phyloP scores from a whole-genome alignment of 2,329 filamentous ascomycete species.

The Neofusicoccum cordaticola region DNA sequence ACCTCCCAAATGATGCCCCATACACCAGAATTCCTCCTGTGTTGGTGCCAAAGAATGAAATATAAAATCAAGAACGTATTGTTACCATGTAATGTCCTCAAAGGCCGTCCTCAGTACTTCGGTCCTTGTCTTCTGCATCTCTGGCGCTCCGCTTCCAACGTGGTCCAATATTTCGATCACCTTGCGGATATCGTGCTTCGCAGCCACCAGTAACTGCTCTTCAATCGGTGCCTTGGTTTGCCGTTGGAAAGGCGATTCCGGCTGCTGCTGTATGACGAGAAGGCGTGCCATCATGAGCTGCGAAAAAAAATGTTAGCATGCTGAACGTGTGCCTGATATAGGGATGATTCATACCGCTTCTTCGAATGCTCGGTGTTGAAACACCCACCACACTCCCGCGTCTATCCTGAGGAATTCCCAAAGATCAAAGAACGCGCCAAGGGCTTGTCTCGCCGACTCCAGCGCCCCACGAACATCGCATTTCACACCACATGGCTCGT shows the following conservation, averaged over 20 bases:
- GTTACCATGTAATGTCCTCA: conserved; percentile 32
- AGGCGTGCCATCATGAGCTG: conserved; percentile 41
- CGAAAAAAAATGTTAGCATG: conserved; percentile 3
- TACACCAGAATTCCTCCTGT: no score
- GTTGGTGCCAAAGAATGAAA: no score
- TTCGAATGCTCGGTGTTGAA: conserved; percentile 76
- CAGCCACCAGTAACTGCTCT: conserved; percentile 36
- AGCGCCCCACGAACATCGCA: conserved; percentile 66
- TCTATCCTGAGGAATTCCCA: conserved; percentile 67
- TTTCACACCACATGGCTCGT: conserved; percentile 50
- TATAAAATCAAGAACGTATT: background rate
- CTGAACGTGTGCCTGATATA: no score
- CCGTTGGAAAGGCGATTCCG: conserved; percentile 25
- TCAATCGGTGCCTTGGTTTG: conserved; percentile 26
- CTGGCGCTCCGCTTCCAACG: conserved; percentile 41
- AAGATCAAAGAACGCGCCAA: conserved; percentile 71
- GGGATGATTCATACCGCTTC: conserved; percentile 63
- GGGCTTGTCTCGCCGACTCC: conserved; percentile 72
- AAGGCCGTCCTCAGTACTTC: conserved; percentile 46
- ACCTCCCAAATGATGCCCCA: no score
- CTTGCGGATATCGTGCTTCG: conserved; percentile 43
- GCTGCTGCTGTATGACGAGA: conserved; percentile 34
- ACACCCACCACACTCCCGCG: conserved; percentile 80
- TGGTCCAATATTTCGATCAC: conserved; percentile 48
- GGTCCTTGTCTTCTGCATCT: conserved; percentile 49